Conservation (phyloP, 305 asterid genomes). For the Fraxinus latifolia region DNA sequence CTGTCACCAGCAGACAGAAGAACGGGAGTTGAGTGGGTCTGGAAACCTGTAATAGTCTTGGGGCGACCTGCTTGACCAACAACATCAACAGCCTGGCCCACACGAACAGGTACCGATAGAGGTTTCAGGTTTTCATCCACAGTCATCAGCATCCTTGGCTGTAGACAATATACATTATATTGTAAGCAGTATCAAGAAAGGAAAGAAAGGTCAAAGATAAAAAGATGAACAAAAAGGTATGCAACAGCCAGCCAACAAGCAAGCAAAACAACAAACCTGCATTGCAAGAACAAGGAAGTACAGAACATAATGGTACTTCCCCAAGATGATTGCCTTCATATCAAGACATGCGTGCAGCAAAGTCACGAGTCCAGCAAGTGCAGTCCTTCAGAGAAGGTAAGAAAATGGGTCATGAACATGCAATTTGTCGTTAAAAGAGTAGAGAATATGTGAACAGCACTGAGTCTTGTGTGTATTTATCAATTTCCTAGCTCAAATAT, state of each 20-base stretch:
- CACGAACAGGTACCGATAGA: conserved; percentile 85
- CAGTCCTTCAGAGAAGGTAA: conserved; percentile 42
- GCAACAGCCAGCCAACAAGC: background rate
- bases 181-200: background rate
- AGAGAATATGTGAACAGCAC: background rate
- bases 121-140: conserved; percentile 91
- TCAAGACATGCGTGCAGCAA: conserved; percentile 85
- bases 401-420: background rate
- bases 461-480: background rate
- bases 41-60: conserved; percentile 93
- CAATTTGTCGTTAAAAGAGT: background rate
- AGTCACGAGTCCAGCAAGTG: conserved; percentile 82
- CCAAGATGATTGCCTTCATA: conserved; percentile 80
- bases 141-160: conserved; percentile 95
- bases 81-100: conserved; percentile 96
- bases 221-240: background rate
- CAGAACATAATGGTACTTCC: conserved; percentile 80
- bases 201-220: background rate
- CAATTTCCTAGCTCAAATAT: background rate
- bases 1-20: conserved; percentile 92
- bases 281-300: conserved; percentile 89
- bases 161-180: conserved; percentile 9
- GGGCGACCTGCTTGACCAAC: conserved; percentile 98
- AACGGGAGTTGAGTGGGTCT: conserved; percentile 93
- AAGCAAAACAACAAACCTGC: conserved; percentile 50